Conservation (phyloP, 352 stramenopile species). For the Phytophthora palmivora region DNA sequence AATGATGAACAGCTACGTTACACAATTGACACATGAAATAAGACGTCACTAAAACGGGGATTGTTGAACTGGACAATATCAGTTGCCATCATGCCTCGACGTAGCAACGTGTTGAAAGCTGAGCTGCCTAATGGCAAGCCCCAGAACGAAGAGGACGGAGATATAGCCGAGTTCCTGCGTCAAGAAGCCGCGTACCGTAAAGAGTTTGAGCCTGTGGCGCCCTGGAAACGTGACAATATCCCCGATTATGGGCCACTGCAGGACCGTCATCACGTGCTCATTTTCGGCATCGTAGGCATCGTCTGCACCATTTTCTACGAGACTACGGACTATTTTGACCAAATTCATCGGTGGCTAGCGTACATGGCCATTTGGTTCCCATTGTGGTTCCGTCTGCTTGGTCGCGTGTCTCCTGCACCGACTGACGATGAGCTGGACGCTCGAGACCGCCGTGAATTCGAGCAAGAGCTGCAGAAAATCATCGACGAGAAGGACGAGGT, state of each 20-base stretch:
- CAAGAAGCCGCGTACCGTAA: slow-evolving; percentile 66
- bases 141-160: slow-evolving; percentile 21
- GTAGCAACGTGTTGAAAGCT: slow-evolving; percentile 16
- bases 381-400: slow-evolving; percentile 80
- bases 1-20: slow-evolving; percentile 1
- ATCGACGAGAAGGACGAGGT: slow-evolving; percentile 46
- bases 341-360: slow-evolving; percentile 73
- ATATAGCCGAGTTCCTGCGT: slow-evolving; percentile 46
- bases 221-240: slow-evolving; percentile 83
- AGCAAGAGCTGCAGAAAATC: slow-evolving; percentile 57
- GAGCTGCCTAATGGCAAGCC: slow-evolving; percentile 28
- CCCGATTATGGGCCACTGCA: slow-evolving; percentile 78
- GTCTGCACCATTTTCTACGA: slow-evolving; percentile 77
- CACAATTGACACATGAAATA: slow-evolving; percentile 6
- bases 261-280: slow-evolving; percentile 66
- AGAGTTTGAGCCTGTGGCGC: slow-evolving; percentile 77
- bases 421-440: slow-evolving; percentile 65
- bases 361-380: slow-evolving; percentile 86
- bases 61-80: neutral
- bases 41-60: too few species aligned
- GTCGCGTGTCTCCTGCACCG: slow-evolving; percentile 64
- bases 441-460: slow-evolving; percentile 56
- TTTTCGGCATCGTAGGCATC: slow-evolving; percentile 77
- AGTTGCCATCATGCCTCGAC: slow-evolving; percentile 28
- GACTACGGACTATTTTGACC: slow-evolving; percentile 73